Percentiles rank a stretch among this genome's conserved stretches.
These are phyloP conservation scores for Collybia nuda DNA, from an alignment of 768 basidiomycete species.

Conservation along the genomic window DNA sequence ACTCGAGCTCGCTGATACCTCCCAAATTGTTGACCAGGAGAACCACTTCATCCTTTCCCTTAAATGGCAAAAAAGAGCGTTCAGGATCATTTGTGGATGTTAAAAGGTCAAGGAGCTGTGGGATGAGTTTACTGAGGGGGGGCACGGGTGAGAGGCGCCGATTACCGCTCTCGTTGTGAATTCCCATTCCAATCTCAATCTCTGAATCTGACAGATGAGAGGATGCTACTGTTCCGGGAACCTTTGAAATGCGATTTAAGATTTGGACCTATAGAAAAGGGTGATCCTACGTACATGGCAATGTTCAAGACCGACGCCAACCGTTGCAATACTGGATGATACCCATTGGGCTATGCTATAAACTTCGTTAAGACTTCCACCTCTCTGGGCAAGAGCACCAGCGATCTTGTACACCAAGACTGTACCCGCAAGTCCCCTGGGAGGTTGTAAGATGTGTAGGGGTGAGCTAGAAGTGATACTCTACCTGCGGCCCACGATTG, in stretches of 20 bases:
- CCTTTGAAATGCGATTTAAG: conserved; percentile 35
- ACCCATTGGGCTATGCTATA: conserved; percentile 64
- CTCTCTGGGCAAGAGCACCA: conserved; percentile 73
- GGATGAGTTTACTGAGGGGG: conserved; percentile 65
- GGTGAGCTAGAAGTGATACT: conserved; percentile 6
- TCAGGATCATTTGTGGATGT: conserved; percentile 74
- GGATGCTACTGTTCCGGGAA: conserved; percentile 71
- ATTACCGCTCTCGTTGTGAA: conserved; percentile 88
- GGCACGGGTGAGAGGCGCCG: conserved; percentile 70
- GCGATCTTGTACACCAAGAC: conserved; percentile 90
- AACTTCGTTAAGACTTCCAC: conserved; percentile 69
- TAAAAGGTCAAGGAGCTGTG: conserved; percentile 68
- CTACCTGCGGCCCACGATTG: conserved; percentile 80
- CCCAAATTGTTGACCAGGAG: conserved; percentile 89
- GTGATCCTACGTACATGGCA: conserved; percentile 58
- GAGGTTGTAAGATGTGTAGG: not conserved
- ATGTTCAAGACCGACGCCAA: conserved; percentile 87
- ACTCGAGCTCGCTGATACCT: conserved; percentile 80
- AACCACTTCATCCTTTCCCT: conserved; percentile 64
- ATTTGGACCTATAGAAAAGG: not conserved
- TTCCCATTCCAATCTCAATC: conserved; percentile 88
- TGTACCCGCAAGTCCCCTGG: conserved; percentile 79
- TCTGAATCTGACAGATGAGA: conserved; percentile 59
- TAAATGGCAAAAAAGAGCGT: conserved; percentile 73
- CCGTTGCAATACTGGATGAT: conserved; percentile 69